A percentile compares a stretch with the other conserved stretches of the same genome.
These are phyloP conservation scores for Tetrahymena borealis DNA, from an alignment of 73 alveolate species.

Conservation along the genomic window DNA sequence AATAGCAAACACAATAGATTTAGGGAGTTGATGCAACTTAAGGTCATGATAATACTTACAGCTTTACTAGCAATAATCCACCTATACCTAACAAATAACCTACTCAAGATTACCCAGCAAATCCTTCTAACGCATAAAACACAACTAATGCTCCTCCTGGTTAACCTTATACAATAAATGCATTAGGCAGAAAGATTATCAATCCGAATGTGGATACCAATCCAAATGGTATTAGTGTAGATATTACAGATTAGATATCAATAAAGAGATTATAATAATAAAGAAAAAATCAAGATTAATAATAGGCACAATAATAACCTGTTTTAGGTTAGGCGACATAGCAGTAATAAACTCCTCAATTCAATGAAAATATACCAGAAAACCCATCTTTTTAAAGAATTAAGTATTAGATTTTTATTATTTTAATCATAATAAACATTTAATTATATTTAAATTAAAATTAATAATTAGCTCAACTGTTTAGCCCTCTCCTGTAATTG, in stretches of 20 bases:
- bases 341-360: too few species aligned
- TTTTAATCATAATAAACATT: neutral
- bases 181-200: neutral
- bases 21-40: neutral
- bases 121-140: neutral
- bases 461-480: neutral
- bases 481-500: neutral
- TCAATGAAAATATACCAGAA: neutral
- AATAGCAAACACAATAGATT: too few species aligned
- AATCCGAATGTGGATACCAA: neutral
- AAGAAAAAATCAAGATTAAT: neutral
- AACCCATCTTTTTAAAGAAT: neutral
- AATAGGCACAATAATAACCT: neutral
- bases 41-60: neutral
- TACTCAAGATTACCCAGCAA: neutral
- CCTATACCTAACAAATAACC: neutral
- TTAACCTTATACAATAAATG: neutral
- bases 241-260: neutral
- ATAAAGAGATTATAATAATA: neutral
- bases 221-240: neutral
- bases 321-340: too few species aligned
- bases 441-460: neutral
- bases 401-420: neutral
- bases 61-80: neutral
- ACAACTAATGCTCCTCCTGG: neutral